A percentile compares a stretch with the other conserved stretches of the same genome.
Conservation (phyloP, 2,329 filamentous ascomycete species). For the Cladophialophora chaetospira region DNA sequence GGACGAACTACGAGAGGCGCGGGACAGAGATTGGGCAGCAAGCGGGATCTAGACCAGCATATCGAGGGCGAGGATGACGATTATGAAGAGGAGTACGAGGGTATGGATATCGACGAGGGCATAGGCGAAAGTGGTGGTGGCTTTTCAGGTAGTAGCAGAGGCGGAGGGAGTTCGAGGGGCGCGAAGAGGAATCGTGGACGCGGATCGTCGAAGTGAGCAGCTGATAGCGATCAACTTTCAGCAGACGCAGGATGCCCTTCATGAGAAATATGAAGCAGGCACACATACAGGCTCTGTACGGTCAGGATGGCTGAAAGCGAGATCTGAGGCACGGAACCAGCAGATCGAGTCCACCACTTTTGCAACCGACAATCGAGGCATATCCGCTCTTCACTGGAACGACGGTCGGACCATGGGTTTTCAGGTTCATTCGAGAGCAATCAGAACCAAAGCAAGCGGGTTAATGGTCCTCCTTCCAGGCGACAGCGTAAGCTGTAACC, state of each 20-base stretch:
- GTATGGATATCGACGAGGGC: constrained; percentile 37
- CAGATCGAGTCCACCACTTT: too few species aligned
- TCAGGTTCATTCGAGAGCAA: too few species aligned
- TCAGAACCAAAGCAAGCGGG: too few species aligned
- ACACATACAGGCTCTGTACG: neutral
- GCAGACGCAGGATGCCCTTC: too few species aligned
- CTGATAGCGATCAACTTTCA: too few species aligned
- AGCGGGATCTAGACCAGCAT: constrained; percentile 46
- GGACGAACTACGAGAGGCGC: neutral
- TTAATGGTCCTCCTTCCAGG: too few species aligned
- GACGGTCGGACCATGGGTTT: too few species aligned
- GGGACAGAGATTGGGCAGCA: constrained; percentile 37
- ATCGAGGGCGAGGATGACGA: constrained; percentile 40
- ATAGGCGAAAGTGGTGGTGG: constrained; percentile 22
- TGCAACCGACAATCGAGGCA: too few species aligned
- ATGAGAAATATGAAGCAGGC: neutral
- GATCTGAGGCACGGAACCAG: too few species aligned
- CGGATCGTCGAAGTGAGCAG: constrained; percentile 21
- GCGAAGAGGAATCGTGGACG: constrained; percentile 33
- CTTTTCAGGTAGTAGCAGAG: constrained; percentile 3
- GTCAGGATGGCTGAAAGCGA: neutral
- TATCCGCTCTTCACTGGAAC: too few species aligned
- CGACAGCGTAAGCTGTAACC: too few species aligned
- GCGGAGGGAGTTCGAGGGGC: constrained; percentile 19
- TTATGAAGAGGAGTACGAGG: constrained; percentile 29